Conservation (phyloP, 2,329 filamentous ascomycete genomes). For the Hymenoscyphus fraxineus region DNA sequence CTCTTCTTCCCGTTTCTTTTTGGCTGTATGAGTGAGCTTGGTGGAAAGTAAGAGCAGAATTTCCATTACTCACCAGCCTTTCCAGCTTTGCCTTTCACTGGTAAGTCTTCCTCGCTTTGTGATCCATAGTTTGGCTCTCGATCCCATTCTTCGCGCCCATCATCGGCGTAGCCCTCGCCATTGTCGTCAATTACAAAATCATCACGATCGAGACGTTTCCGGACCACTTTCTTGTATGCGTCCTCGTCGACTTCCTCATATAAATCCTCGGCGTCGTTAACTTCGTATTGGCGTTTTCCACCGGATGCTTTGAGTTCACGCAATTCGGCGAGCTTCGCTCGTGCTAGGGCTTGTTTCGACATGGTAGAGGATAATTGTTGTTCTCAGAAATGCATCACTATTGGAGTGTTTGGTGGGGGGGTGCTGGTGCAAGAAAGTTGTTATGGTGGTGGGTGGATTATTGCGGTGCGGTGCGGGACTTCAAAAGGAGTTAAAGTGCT, state of each 20-base stretch:
- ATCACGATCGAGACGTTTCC: constrained; percentile 82
- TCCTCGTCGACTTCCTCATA: constrained; percentile 98
- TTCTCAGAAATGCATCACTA: constrained; percentile 19
- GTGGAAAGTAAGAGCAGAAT: neutral
- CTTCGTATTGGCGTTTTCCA: constrained; percentile 86
- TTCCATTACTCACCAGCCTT: constrained; percentile 32
- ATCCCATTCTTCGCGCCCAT: constrained; percentile 91
- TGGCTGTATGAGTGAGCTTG: constrained; percentile 50
- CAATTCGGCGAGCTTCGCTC: constrained; percentile 67
- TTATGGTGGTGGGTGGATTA: constrained; percentile 1
- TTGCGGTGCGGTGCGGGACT: neutral
- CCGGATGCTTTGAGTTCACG: constrained; percentile 79
- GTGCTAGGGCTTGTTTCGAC: constrained; percentile 33
- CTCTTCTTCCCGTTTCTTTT: constrained; percentile 84
- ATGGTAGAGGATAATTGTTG: constrained; percentile 23
- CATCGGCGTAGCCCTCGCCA: constrained; percentile 93
- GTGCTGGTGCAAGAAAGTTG: constrained; percentile 7
- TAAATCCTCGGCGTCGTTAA: constrained; percentile 76
- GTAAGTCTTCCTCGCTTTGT: constrained; percentile 68
- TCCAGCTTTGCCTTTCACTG: constrained; percentile 49
- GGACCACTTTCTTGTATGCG: constrained; percentile 93
- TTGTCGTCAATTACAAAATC: constrained; percentile 99
- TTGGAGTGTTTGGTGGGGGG: neutral
- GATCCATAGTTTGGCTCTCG: constrained; percentile 61
- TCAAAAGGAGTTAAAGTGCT: constrained; percentile 6